Evolutionary conservation across 805 yeast genomes (phyloP), one percentile per base, ranked within the genome.

Genomic region (Pichia cabralensis): DNA sequence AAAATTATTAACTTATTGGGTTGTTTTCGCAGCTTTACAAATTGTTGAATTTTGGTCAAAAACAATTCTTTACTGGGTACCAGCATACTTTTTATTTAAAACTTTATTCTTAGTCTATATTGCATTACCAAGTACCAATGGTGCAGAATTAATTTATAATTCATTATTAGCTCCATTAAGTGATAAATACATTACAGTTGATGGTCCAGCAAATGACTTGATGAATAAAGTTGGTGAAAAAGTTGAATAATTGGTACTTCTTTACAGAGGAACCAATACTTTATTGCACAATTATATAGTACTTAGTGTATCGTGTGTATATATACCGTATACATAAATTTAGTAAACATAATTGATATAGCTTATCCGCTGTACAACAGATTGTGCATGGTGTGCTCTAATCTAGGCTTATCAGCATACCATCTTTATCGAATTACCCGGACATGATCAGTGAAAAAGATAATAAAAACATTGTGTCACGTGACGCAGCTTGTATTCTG

Each of bases 1-100:
- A 30, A 79, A 80, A 57, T 74, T 83, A 56, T 72, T 92, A 53
- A 83, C 96, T 11, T 92, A 92, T 69, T 92, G 98, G 98, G 96
- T 92, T 39, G 95, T 92, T n/a, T 92, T 83, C 56, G 95, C 96
- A 12, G 76, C 78, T 49, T 74, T 92, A 65, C 84, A 78, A 58
- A 88, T 92, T 34, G 56, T 85, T 51, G 99, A 92, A 66, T 92
- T 85, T 71, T 92, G 96, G 97, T 78, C 95, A 35, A 74, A 76
- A 52, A 80, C 96, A 24, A 80, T 92, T 50, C 69, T 89, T 40
- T 86, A 86, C 71, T 84, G 96, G 94, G 63, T 92, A 47, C 98
- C 99, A 52, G 86, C 92, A 57, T 92, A 92, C 71, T 92, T 88
- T 76, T 74, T 92, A 53, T 69, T 92, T 67, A 92, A 92, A 75